These are phyloP conservation scores for Lentinula sp. DNA, from an alignment of 768 basidiomycete genomes.

Conservation along the genomic window DNA sequence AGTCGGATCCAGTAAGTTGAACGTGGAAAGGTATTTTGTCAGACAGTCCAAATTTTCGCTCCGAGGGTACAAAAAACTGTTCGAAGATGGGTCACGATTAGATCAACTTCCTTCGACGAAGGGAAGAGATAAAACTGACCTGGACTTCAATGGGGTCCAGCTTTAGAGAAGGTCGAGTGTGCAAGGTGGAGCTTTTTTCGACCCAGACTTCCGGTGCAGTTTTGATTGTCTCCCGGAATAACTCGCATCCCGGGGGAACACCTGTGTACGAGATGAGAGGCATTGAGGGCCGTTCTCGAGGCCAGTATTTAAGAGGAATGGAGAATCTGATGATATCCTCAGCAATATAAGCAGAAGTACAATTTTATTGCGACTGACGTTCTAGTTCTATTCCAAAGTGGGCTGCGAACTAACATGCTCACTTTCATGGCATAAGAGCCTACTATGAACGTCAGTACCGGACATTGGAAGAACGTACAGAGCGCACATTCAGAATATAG, in stretches of 20 bases:
- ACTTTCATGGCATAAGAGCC: constrained; percentile 39
- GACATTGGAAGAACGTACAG: not conserved
- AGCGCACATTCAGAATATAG: constrained; percentile 29
- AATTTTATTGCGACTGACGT: constrained; percentile 23
- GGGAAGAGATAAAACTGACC: not conserved
- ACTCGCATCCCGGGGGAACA: not conserved
- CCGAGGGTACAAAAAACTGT: constrained; percentile 58
- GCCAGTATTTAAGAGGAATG: constrained; percentile 9
- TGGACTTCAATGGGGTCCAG: constrained; percentile 6
- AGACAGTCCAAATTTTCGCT: constrained; percentile 43
- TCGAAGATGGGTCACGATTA: too few relatives aligned
- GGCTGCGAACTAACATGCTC: constrained; percentile 28
- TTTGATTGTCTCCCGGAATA: constrained; percentile 6
- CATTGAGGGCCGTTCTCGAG: constrained; percentile 6
- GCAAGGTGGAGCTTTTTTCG: not conserved
- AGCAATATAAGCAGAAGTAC: not conserved
- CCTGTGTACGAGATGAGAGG: not conserved
- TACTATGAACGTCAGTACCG: not conserved
- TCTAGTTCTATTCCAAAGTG: constrained; percentile 39
- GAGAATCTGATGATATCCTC: not conserved
- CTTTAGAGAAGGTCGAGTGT: not conserved
- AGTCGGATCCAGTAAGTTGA: constrained; percentile 44
- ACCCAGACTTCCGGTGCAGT: constrained; percentile 7
- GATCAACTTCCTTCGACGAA: not conserved
- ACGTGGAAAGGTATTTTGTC: constrained; percentile 63